Percentiles rank a stretch among this genome's conserved stretches.
These are phyloP conservation scores for Diaporthe sp. DNA, from an alignment of 2,329 filamentous ascomycete species.

Conservation along the genomic window DNA sequence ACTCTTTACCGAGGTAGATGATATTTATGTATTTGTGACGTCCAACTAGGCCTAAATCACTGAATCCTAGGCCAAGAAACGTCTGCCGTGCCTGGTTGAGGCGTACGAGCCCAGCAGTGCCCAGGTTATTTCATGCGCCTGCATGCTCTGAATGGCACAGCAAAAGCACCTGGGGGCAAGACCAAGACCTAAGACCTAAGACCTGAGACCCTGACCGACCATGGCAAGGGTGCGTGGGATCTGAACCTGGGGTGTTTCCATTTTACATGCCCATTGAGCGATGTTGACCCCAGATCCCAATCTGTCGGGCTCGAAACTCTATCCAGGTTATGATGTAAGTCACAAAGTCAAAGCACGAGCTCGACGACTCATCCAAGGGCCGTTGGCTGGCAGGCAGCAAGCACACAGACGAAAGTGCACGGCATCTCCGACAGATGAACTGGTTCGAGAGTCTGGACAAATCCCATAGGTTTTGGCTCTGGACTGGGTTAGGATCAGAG, in stretches of 20 bases:
- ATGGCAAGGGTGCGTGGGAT: background rate
- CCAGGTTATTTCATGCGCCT: conserved; percentile 1
- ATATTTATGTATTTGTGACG: conserved; percentile 5
- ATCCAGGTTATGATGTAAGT: conserved; percentile 26
- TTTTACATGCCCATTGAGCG: background rate
- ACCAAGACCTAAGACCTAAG: background rate
- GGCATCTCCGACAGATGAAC: background rate
- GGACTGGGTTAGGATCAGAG: background rate
- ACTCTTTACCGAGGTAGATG: conserved; percentile 2
- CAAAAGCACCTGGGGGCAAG: background rate
- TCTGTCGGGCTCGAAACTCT: conserved; percentile 26
- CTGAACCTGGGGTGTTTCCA: background rate
- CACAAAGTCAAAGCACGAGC: conserved; percentile 12
- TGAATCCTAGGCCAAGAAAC: background rate
- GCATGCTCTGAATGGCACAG: background rate
- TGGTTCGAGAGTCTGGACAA: background rate
- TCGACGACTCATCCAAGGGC: background rate
- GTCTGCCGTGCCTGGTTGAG: background rate
- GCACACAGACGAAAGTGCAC: background rate
- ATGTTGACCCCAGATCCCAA: conserved; percentile 12
- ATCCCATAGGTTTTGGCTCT: background rate
- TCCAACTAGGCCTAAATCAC: no score
- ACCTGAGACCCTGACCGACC: background rate
- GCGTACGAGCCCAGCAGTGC: background rate
- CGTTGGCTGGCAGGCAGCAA: background rate